These are phyloP conservation scores for Ceratocystis cubensis DNA, from an alignment of 2,329 filamentous ascomycete genomes.

Conservation along the genomic window DNA sequence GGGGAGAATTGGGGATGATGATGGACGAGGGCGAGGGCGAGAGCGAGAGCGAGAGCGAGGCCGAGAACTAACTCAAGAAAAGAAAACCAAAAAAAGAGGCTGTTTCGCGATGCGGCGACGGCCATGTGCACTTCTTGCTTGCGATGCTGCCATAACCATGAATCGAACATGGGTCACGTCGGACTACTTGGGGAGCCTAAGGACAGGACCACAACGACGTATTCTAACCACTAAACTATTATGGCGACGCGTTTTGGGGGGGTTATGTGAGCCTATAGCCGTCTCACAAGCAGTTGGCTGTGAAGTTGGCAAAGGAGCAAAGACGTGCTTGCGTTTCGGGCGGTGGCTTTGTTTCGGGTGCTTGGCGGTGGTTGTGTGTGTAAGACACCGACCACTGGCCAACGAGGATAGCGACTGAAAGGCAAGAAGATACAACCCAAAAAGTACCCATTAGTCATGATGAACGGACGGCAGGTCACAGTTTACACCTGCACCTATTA, in stretches of 20 bases:
- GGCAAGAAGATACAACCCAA: background rate
- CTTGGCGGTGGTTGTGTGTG: background rate
- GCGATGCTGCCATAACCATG: conserved; percentile 15
- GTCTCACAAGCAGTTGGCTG: background rate
- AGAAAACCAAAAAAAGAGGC: background rate
- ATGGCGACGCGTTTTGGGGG: background rate
- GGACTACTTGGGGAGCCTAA: background rate
- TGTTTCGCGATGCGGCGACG: background rate
- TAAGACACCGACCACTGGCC: background rate
- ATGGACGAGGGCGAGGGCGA: background rate
- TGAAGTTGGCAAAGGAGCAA: background rate
- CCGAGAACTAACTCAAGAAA: background rate
- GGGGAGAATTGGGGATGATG: background rate
- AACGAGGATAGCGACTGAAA: background rate
- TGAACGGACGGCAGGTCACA: background rate
- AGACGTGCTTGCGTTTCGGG: background rate
- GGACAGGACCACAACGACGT: conserved; percentile 15
- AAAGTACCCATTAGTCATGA: background rate
- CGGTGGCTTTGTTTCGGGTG: background rate
- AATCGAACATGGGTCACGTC: conserved; percentile 21
- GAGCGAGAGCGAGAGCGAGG: background rate
- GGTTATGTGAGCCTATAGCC: background rate
- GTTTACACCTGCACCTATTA: background rate
- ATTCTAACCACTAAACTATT: conserved; percentile 20
- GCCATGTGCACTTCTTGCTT: no score